Evolutionary conservation across 1,284 basidiomycete genomes (phyloP).

Genomic region (Cryptococcus deneoformans): DNA sequence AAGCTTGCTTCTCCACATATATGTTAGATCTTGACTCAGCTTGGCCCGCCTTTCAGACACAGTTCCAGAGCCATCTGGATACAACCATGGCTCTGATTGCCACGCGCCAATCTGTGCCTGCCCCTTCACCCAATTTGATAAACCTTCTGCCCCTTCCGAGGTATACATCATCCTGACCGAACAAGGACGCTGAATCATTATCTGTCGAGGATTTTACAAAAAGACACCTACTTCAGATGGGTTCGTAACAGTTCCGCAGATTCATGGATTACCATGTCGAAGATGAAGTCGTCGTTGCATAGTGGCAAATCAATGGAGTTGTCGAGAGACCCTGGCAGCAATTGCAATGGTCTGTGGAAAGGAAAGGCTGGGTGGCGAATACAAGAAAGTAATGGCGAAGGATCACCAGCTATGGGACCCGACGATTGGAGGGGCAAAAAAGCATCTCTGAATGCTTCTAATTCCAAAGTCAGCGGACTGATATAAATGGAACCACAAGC

Average conservation of each 20-base stretch:
- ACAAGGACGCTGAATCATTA: background rate
- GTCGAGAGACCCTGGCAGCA: no score
- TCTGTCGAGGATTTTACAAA: conserved; percentile 20
- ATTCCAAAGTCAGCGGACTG: conserved; percentile 18
- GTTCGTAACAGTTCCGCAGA: conserved; percentile 71
- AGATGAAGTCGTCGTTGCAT: background rate
- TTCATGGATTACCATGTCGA: background rate
- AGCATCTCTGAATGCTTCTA: conserved; percentile 1
- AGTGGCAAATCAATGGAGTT: no score
- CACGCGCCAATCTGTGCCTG: background rate
- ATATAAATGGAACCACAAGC: conserved; percentile 18
- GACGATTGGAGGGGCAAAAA: conserved; percentile 15
- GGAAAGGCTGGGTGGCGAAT: no score
- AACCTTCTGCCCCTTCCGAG: conserved; percentile 67
- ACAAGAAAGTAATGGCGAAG: no score
- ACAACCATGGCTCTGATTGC: background rate
- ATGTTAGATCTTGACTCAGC: conserved; percentile 74
- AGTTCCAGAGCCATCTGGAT: background rate
- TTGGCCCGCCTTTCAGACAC: conserved; percentile 72
- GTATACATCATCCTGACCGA: conserved; percentile 40
- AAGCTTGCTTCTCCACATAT: conserved; percentile 91
- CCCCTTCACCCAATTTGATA: conserved; percentile 70
- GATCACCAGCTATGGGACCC: no score
- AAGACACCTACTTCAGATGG: conserved; percentile 67
- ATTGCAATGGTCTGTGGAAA: no score